Conservation (phyloP, 495 filamentous ascomycete species). For the Xylaria venustula region DNA sequence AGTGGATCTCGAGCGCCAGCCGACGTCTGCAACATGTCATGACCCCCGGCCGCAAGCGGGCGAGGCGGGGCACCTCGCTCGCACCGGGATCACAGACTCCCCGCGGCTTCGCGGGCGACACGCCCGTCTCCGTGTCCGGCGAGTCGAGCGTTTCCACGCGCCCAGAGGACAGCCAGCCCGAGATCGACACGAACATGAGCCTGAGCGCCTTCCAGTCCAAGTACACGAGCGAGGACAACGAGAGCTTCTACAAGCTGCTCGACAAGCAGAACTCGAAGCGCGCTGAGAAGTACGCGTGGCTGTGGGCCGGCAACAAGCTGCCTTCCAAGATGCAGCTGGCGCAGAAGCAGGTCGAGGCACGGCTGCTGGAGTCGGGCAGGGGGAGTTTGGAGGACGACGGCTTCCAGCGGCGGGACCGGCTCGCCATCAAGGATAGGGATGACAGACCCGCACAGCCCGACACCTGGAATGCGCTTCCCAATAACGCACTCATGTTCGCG, state of each 20-base stretch:
- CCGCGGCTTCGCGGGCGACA: slow-evolving; percentile 59
- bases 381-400: slow-evolving; percentile 47
- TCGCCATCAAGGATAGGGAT: slow-evolving; percentile 61
- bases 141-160: slow-evolving; percentile 29
- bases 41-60: slow-evolving; percentile 66
- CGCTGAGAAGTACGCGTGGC: slow-evolving; percentile 79
- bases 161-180: slow-evolving; percentile 34
- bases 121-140: slow-evolving; percentile 60
- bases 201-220: slow-evolving; percentile 83
- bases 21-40: slow-evolving; percentile 73
- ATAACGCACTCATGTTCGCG: slow-evolving; percentile 87
- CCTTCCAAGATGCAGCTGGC: slow-evolving; percentile 83
- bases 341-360: slow-evolving; percentile 65
- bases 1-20: slow-evolving; percentile 83
- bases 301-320: slow-evolving; percentile 86
- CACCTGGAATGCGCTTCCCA: slow-evolving; percentile 67
- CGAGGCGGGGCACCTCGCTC: slow-evolving; percentile 33
- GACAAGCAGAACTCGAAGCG: slow-evolving; percentile 87
- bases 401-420: slow-evolving; percentile 51
- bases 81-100: slow-evolving; percentile 48
- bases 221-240: slow-evolving; percentile 97
- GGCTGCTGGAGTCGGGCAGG: slow-evolving; percentile 54
- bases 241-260: slow-evolving; percentile 87
- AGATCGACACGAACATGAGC: slow-evolving; percentile 78
- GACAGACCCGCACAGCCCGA: slow-evolving; percentile 76